Evolutionary conservation across 306 rosid genomes (phyloP), one percentile per base, ranked within the genome.

Genomic region (Cicer pinnatifidum): DNA sequence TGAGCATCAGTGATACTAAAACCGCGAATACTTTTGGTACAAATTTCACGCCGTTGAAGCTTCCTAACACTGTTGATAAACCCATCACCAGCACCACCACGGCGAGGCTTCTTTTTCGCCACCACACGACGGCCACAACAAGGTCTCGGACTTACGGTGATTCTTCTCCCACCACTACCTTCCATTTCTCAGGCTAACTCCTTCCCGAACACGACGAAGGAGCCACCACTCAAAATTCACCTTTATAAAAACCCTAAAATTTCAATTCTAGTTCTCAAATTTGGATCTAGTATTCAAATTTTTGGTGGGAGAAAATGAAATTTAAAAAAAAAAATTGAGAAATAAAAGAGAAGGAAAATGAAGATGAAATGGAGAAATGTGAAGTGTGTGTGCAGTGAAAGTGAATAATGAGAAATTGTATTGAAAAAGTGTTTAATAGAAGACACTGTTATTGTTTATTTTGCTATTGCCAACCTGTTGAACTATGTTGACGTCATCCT

Each of bases 31-130:
- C 90, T 85, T 67, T 76, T 84, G 9, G 86, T 84, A 78, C 88
- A 81, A 53, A 86, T 86, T 84, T 86, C 90, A 9, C 90, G 90
- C 46, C 88, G 64, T 81, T 86, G 90, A 54, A 86, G 88, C 81
- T 86, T 86, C 75, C 82, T 86, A 4, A 86, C 90, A 62, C 90
- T 86, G 83, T 86, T 86, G 16, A 84, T 87, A 59, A 84, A 86
- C 43, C 90, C 90, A 65, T 84, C 90, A 11, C 75, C 76, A 1
- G 81, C 76, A 1, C 85, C 85, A 11, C 84, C 82, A 2, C 80
- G 88, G 44, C 82, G 86, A 15, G 77, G 84, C 69, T 80, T 82
- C 86, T 82, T 82, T 77, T 76, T 86, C 6, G 90, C 88, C 9
- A 86, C 75, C 6, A 86, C 78, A 57, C 90, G 81, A 17, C 88